Conservation (phyloP, 495 filamentous ascomycete genomes). For the Penicillium dipodomyicola region DNA sequence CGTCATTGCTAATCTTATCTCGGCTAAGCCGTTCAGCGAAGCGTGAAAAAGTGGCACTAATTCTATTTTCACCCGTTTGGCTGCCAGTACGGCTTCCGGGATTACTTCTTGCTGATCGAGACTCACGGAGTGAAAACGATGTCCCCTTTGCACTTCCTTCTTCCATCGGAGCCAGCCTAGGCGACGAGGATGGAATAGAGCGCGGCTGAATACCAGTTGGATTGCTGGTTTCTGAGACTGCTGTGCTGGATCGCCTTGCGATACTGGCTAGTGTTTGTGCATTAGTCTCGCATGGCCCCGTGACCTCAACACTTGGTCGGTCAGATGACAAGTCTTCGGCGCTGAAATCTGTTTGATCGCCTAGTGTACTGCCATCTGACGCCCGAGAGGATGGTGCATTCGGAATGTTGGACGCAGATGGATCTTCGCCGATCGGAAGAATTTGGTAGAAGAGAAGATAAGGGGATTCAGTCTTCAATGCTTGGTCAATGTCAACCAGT, state of each 20-base stretch:
- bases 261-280: slow-evolving; percentile 4
- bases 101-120: slow-evolving; percentile 52
- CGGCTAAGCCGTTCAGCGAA: slow-evolving; percentile 54
- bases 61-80: slow-evolving; percentile 63
- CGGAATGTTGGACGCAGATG: slow-evolving; percentile 49
- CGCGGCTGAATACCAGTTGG: slow-evolving; percentile 37
- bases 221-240: slow-evolving; percentile 30
- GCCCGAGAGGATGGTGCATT: slow-evolving; percentile 58
- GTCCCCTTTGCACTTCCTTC: slow-evolving; percentile 51
- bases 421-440: slow-evolving; percentile 73
- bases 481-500: slow-evolving; percentile 72
- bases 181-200: slow-evolving; percentile 49
- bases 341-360: slow-evolving; percentile 7
- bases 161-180: slow-evolving; percentile 43
- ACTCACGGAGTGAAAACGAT: slow-evolving; percentile 58
- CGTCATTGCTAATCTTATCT: slow-evolving; percentile 40
- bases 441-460: slow-evolving; percentile 97
- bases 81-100: slow-evolving; percentile 66
- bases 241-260: slow-evolving; percentile 27
- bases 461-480: slow-evolving; percentile 78
- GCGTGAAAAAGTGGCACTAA: slow-evolving; percentile 65
- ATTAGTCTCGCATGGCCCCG: slow-evolving; percentile 26
- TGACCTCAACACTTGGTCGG: slow-evolving; percentile 47
- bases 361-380: slow-evolving; percentile 24
- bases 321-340: slow-evolving; percentile 26